phyloP scores from a whole-genome alignment of 2,329 filamentous ascomycete species.

The Plectosphaerella cucumerina region DNA sequence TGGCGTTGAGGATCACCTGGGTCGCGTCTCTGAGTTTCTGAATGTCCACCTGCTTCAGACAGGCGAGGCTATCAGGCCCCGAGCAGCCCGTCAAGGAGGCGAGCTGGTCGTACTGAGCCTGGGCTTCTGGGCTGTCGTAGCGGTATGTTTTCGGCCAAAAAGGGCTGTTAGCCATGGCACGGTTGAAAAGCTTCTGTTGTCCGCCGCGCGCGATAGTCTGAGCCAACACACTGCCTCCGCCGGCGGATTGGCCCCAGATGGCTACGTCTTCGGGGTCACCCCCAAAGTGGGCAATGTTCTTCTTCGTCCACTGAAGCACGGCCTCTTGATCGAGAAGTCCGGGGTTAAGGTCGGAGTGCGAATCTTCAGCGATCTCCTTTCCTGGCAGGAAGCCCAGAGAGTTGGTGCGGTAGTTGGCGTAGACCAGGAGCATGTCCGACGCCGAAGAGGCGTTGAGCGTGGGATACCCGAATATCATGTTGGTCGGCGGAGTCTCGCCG shows the following conservation, averaged over 20 bases:
- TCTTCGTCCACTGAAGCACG: conserved; percentile 20
- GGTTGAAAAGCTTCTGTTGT: conserved; percentile 14
- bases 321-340: conserved; percentile 34
- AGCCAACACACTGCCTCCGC: conserved; percentile 15
- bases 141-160: conserved; percentile 57
- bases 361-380: conserved; percentile 36
- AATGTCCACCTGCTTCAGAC: conserved; percentile 49
- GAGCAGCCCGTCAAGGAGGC: conserved; percentile 43
- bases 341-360: conserved; percentile 43
- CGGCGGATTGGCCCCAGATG: conserved; percentile 22
- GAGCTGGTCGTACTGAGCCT: conserved; percentile 44
- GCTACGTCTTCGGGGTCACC: conserved; percentile 20
- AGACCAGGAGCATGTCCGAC: conserved; percentile 43
- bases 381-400: conserved; percentile 53
- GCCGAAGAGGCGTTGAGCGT: conserved; percentile 48
- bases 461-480: conserved; percentile 33
- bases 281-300: conserved; percentile 20
- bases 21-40: conserved; percentile 48
- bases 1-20: conserved; percentile 40
- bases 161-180: conserved; percentile 37
- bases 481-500: background rate
- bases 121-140: conserved; percentile 45
- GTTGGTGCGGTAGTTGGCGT: conserved; percentile 52
- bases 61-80: conserved; percentile 40
- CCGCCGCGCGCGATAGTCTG: conserved; percentile 11